Evolutionary conservation across 1,284 basidiomycete genomes (phyloP), one percentile per base, ranked within the genome.

Genomic region (Cryptococcus sp.): DNA sequence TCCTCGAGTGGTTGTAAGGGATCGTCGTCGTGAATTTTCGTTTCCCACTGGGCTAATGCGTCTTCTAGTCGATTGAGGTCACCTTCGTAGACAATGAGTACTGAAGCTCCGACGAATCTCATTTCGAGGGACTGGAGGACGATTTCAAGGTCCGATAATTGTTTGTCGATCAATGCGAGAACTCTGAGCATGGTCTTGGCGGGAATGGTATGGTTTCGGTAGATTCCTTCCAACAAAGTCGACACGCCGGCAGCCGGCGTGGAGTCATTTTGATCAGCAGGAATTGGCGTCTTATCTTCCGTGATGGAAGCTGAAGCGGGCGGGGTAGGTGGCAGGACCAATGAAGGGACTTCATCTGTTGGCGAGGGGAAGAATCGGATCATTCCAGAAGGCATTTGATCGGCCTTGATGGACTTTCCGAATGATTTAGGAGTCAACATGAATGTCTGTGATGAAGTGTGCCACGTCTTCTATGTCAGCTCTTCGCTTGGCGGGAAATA

Each of bases 71-170:
- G 70, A 13, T 58, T 67, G 56, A 74, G 73, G 56, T 86, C 81
- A 0, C 85, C 88, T 70, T 97, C 92, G 69, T 93, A 94, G 13
- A 93, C 77, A 45, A 97, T 78, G 45, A 98, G 76, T 39, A 96
- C 67, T 56, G 87, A 91, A 21, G 80, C 81, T 4, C 88, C 91
- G 23, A 92, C 82, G 77, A 96, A 88, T 13, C 89, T 81, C 60
- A 91, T 74, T 59, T 96, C 84, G 9, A 86, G 72, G 1, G 70
- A 56, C 0, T 77, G 63, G 40, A 91, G 72, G 0, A 81, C 78
- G 0, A 75, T 70, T 10, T 78, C 49, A 28, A 91, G 73, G 31
- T 84, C 79, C 14, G 74, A 71, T 9, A 82, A 76, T 36, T 91
- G 76, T 7, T 73, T 76, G 1, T 79, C 69, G 4, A 74, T 47